Evolutionary conservation across 805 yeast species (phyloP).

Genomic region (Blastobotrys robertii): DNA sequence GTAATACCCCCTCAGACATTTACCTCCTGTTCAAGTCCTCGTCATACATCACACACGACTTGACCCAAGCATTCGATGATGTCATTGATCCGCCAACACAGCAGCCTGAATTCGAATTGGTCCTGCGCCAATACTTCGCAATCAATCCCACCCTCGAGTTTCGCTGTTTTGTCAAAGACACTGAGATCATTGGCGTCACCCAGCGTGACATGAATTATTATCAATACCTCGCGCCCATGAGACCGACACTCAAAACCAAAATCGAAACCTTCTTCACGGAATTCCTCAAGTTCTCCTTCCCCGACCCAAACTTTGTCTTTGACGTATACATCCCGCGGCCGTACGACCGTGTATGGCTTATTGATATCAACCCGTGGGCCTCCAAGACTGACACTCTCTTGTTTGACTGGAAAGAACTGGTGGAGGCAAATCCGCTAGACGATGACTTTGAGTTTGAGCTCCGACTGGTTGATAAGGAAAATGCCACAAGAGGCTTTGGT

Average conservation of each 20-base stretch:
- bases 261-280: constrained; percentile 49
- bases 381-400: constrained; percentile 69
- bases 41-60: constrained; percentile 78
- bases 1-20: constrained; percentile 62
- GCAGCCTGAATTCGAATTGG: constrained; percentile 42
- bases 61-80: constrained; percentile 58
- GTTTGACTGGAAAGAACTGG: constrained; percentile 78
- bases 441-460: constrained; percentile 31
- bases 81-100: constrained; percentile 14
- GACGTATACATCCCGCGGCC: constrained; percentile 83
- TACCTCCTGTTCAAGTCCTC: constrained; percentile 78
- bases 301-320: constrained; percentile 50
- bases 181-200: constrained; percentile 57
- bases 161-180: constrained; percentile 65
- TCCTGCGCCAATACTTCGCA: constrained; percentile 72
- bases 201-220: constrained; percentile 86
- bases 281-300: constrained; percentile 38
- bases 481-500: constrained; percentile 61
- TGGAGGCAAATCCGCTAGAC: constrained; percentile 20
- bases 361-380: constrained; percentile 83
- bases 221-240: constrained; percentile 49
- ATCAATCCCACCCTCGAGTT: constrained; percentile 89
- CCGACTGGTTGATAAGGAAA: constrained; percentile 58
- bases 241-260: constrained; percentile 36
- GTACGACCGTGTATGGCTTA: constrained; percentile 48